Evolutionary conservation across 495 filamentous ascomycete genomes (phyloP).

Genomic region (Penicillium bovifimosum): DNA sequence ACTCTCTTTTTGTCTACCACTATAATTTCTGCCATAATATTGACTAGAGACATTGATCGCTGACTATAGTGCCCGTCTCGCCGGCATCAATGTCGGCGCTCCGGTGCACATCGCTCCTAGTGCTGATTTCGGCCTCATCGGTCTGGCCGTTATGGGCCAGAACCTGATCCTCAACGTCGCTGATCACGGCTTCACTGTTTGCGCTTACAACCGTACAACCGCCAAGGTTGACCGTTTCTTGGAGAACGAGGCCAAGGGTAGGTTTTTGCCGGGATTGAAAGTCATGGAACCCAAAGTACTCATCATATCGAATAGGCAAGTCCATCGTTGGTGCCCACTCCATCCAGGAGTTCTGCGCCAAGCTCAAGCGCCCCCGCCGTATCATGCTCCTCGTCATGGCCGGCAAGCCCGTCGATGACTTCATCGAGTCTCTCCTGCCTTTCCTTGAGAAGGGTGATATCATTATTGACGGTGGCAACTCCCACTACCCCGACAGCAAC

Average conservation of each 20-base stretch:
- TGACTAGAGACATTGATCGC: constrained; percentile 48
- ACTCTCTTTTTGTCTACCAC: background rate
- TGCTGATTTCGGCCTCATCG: constrained; percentile 96
- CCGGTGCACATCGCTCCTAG: constrained; percentile 51
- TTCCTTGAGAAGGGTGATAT: constrained; percentile 89
- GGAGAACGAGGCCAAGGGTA: constrained; percentile 85
- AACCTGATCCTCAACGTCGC: constrained; percentile 99
- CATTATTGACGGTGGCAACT: constrained; percentile 99
- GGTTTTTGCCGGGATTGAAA: constrained; percentile 10
- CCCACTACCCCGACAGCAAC: constrained; percentile 98
- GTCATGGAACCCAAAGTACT: constrained; percentile 3
- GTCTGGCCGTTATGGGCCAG: constrained; percentile 98
- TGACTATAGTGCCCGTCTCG: constrained; percentile 77
- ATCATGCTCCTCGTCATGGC: constrained; percentile 99
- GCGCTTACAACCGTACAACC: constrained; percentile 96
- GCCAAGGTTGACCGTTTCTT: constrained; percentile 96
- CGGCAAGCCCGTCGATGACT: constrained; percentile 94
- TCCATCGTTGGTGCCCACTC: constrained; percentile 89
- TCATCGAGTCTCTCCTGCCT: constrained; percentile 92
- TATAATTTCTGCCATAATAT: constrained; percentile 21
- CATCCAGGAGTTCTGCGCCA: constrained; percentile 85
- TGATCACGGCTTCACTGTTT: constrained; percentile 91
- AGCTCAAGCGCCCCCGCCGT: constrained; percentile 93
- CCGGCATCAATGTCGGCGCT: constrained; percentile 74
- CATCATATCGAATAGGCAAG: constrained; percentile 57